Base-by-base conservation (phyloP, 129 eudicot species). In the Centaurea solstitialis region DNA sequence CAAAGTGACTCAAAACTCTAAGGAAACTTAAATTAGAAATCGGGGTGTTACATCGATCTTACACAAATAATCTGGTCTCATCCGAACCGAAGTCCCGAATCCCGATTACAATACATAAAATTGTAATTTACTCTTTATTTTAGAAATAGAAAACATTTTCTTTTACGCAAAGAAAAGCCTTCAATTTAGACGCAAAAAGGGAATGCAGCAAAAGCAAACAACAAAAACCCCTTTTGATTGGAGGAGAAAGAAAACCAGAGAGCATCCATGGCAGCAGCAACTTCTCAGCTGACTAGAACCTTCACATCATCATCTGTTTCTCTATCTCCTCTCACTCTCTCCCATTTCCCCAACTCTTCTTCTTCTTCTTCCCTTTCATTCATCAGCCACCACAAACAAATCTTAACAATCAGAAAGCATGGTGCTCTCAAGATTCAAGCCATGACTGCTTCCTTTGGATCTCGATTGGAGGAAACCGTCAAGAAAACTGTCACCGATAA, bases 401-500 rank as follows among this genome's bases (percentile, higher is more conserved):
- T 47, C 74, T 43, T 73, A 30, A 20, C 80, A 6, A 23, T 68
- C 68, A 85, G 82, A 73, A 83, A 72, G 73, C 10, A 35, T 73
- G 89, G 86, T 20, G 73, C 28, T 4, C 9, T 73, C 68, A 81
- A 70, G 83, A 72, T 92, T 84, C 93, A 89, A 64, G 94, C 93
- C 45, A 89, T 86, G 97, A 40, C 98, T 13, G 86, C 88, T 66
- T 88, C 94, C 0, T 90, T 85, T 71, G 97, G 94, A 70, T 88
- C 94, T 50, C 86, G 90, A 65, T 84, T 92, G 61, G 99, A 92
- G 61, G 99, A 87, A 24, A 77, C 84, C 13, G 90, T 95, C 57
- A 95, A 95, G 90, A 90, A 88, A 76, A 90, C 94, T 0, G 62
- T 95, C 40, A 69, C 70, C 1, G 93, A 92, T 21, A 87, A 95